Percentiles rank a stretch among this genome's conserved stretches.
Conservation (phyloP, 345 rosid genomes). For the Isatis tinctoria region DNA sequence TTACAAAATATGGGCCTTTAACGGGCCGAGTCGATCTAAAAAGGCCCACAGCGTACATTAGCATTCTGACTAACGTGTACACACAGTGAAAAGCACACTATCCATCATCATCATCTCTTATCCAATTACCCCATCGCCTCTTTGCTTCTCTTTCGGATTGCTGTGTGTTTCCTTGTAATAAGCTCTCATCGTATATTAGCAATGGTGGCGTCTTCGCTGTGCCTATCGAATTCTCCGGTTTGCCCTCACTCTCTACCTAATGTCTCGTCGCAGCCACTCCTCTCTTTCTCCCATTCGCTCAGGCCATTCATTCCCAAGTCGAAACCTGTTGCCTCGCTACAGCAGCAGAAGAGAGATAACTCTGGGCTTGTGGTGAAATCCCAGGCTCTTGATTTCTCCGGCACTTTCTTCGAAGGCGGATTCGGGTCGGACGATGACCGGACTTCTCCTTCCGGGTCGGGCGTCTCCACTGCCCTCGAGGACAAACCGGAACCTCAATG, state of each 20-base stretch:
- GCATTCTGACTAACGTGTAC: conserved; percentile 19
- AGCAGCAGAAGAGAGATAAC: conserved; percentile 7
- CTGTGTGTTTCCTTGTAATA: neutral
- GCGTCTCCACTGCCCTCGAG: conserved; percentile 47
- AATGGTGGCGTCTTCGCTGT: conserved; percentile 53
- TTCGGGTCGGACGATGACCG: conserved; percentile 73
- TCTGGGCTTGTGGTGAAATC: conserved; percentile 37
- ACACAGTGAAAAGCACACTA: neutral
- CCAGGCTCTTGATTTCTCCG: conserved; percentile 67
- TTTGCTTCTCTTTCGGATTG: conserved; percentile 1
- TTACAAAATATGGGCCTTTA: conserved; percentile 10
- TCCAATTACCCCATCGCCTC: conserved; percentile 5
- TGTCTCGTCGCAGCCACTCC: conserved; percentile 31
- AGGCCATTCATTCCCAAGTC: conserved; percentile 37
- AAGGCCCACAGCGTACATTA: conserved; percentile 10
- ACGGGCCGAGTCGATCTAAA: neutral
- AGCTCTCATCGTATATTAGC: conserved; percentile 24
- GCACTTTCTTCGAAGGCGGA: conserved; percentile 76
- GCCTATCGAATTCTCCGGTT: conserved; percentile 34
- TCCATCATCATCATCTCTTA: conserved; percentile 27
- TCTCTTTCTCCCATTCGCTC: conserved; percentile 43
- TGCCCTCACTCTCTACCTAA: conserved; percentile 34
- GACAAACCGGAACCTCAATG: conserved; percentile 79
- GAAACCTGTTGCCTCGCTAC: conserved; percentile 19
- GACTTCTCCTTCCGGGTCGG: conserved; percentile 41